Conservation (phyloP, 2,329 filamentous ascomycete genomes). For the Colletotrichum nymphaeae region DNA sequence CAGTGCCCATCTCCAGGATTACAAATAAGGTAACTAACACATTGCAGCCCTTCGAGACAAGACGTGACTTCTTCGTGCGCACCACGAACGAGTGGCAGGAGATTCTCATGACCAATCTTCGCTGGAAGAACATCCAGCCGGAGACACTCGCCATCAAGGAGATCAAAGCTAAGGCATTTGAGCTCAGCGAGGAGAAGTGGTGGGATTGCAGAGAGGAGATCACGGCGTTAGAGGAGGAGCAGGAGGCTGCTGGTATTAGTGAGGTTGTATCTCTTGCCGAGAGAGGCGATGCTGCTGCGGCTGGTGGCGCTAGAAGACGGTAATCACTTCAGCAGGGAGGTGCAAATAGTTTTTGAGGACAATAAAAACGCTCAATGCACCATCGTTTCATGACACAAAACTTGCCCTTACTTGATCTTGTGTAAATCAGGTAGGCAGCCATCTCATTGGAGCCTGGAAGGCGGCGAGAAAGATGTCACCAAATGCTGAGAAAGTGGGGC, state of each 20-base stretch:
- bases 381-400: too few relatives aligned
- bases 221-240: constrained; percentile 90
- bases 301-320: constrained; percentile 48
- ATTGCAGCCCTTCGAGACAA: constrained; percentile 83
- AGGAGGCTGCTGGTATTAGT: constrained; percentile 93
- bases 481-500: neutral
- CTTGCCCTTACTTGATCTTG: too few relatives aligned
- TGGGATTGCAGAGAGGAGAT: constrained; percentile 98
- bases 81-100: constrained; percentile 94
- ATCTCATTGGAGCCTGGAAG: neutral
- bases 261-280: constrained; percentile 92
- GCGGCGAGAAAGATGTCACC: neutral
- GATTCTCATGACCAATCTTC: constrained; percentile 79
- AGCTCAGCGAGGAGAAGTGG: constrained; percentile 95
- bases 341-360: too few relatives aligned
- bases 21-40: constrained; percentile 18
- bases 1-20: neutral
- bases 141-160: constrained; percentile 86
- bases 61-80: constrained; percentile 91
- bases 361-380: too few relatives aligned
- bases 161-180: constrained; percentile 90
- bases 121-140: constrained; percentile 73
- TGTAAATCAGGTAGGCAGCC: neutral
- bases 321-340: neutral
- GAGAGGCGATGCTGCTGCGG: constrained; percentile 70